These are phyloP conservation scores for Porphyra umbilicalis DNA, from an alignment of 31 red algal genomes.

Conservation along the genomic window DNA sequence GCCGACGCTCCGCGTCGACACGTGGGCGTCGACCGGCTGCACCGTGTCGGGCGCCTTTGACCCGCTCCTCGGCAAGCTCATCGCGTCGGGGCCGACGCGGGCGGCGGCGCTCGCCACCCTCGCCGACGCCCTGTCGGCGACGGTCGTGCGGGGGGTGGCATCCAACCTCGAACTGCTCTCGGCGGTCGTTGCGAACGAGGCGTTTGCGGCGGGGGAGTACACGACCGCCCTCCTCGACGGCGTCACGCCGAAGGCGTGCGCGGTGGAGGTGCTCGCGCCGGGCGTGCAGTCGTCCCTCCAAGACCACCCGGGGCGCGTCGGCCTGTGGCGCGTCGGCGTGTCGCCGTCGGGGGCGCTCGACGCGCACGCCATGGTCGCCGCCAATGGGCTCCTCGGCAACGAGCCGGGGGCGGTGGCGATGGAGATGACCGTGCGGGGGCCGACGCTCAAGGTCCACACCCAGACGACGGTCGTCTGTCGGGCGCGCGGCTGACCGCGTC, in stretches of 20 bases:
- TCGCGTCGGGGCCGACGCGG: conserved; percentile 59
- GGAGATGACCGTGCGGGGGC: conserved; percentile 66
- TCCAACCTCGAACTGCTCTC: conserved; percentile 58
- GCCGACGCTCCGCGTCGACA: conserved; percentile 56
- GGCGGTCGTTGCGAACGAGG: conserved; percentile 36
- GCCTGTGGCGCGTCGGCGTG: conserved; percentile 66
- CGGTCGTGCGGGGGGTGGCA: conserved; percentile 59
- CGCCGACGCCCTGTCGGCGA: conserved; percentile 29
- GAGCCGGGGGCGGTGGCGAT: conserved; percentile 16
- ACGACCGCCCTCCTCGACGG: conserved; percentile 70
- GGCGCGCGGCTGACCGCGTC: conserved; percentile 27
- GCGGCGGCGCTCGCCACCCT: conserved; percentile 38
- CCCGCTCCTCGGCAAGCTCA: conserved; percentile 71
- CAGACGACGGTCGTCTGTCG: conserved; percentile 32
- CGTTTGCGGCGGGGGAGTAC: conserved; percentile 42
- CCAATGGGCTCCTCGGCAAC: conserved; percentile 65
- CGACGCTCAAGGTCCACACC: conserved; percentile 37
- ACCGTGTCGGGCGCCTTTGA: conserved; percentile 63
- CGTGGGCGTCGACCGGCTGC: conserved; percentile 54
- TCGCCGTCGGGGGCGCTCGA: conserved; percentile 68
- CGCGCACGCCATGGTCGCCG: conserved; percentile 71
- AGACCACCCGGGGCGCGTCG: conserved; percentile 67
- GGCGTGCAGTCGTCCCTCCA: conserved; percentile 65
- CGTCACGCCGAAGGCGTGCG: conserved; percentile 24
- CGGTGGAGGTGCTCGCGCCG: conserved; percentile 51